These are phyloP conservation scores for Penstemon davidsonii DNA, from an alignment of 257 asterid species.

Conservation along the genomic window DNA sequence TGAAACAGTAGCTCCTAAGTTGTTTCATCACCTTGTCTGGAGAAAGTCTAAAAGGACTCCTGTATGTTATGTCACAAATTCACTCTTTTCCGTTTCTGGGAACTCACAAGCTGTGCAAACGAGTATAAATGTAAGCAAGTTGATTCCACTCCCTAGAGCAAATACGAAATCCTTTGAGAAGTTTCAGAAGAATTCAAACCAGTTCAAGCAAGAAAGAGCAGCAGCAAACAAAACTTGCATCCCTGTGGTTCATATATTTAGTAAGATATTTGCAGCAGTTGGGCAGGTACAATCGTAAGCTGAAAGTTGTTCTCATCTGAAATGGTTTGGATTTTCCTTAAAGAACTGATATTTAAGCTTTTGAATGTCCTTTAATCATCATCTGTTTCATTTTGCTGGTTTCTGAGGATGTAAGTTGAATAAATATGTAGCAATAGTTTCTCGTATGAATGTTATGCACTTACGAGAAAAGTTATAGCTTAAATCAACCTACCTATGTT, in stretches of 20 bases:
- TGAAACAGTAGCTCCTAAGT: conserved; percentile 13
- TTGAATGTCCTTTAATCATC: conserved; percentile 1
- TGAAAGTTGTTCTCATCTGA: not conserved
- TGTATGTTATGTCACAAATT: conserved; percentile 44
- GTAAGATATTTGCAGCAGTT: conserved; percentile 44
- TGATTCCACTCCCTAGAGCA: conserved; percentile 8
- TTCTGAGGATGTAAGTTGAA: conserved; percentile 14
- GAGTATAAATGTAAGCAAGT: conserved; percentile 12
- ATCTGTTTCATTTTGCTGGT: not conserved
- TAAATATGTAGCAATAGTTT: not conserved
- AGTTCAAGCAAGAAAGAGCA: conserved; percentile 16
- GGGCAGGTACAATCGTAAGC: conserved; percentile 24
- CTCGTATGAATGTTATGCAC: not conserved
- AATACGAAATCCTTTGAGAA: conserved; percentile 18
- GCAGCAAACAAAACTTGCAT: conserved; percentile 41
- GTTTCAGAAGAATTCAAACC: conserved; percentile 21
- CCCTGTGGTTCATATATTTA: conserved; percentile 51
- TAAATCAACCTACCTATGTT: not conserved
- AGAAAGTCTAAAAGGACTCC: conserved; percentile 58
- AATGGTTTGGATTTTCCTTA: not conserved
- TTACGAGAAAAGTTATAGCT: not conserved
- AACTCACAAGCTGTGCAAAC: conserved; percentile 13
- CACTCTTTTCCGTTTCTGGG: conserved; percentile 26
- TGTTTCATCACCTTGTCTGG: conserved; percentile 49
- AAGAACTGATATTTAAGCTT: not conserved